Evolutionary conservation across 2,329 filamentous ascomycete genomes (phyloP), one percentile per base, ranked within the genome.

Genomic region (Dendryphion nanum): DNA sequence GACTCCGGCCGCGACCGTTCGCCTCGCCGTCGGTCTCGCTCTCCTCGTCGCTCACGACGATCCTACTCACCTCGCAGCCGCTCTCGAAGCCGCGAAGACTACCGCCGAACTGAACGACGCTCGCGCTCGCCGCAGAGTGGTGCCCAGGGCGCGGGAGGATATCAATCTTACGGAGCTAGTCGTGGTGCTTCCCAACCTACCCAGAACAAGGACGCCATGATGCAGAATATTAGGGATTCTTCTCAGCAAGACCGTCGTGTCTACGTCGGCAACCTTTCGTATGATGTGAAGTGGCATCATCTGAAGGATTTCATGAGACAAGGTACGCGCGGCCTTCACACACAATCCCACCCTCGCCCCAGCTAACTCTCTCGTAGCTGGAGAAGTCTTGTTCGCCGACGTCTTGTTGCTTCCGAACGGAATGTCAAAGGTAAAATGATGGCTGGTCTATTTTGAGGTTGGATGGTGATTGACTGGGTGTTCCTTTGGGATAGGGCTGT

Each of bases 371-470:
- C 26, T 52, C 65, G 58, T 73, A 97, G 93, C 93, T 77, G 93
- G 93, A 81, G 91, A 97, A 73, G 93, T 98, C 71, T 83, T 97
- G 76, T 98, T 95, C 77, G 93, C 93, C 77, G 93, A 98, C 81
- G 93, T 98, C 68, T 84, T 98, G 74, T 80, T 95, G 73, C 89
- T 98, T 85, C 93, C 93, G 67, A 98, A 98, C 81, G 93, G 93
- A 90, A 98, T 98, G 93, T 97, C 91, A 88, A 98, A 98, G 91
- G 91, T 97, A 90, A 89, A 85, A 86, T 82, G 83, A 81, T 83
- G 85, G 85, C 82, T 87, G 87, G 86, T 83, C 76, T 76, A 55
- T 76, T 74, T 73, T 74, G 74, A 75, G 75, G 82, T 78, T 78
- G 89, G 87, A 93, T 88, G 88, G 89, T 96, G 90, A 95, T 91